These are phyloP conservation scores for Mortierella sp. DNA, from an alignment of 371 early-diverging fungal genomes.

Conservation along the genomic window DNA sequence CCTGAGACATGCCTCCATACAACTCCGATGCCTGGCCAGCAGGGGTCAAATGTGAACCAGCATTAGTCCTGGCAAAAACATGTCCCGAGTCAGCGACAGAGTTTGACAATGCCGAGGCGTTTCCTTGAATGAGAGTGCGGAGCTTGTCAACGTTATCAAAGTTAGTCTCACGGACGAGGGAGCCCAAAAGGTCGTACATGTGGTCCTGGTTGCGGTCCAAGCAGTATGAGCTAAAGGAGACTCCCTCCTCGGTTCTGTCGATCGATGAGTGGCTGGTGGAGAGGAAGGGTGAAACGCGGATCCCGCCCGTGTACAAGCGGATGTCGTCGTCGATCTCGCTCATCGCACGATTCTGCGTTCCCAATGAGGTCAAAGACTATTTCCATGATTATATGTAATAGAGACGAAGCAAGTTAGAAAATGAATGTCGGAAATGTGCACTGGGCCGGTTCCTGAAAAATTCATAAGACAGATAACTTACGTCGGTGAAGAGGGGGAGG, in stretches of 20 bases:
- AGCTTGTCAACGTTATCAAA: slow-evolving; percentile 83
- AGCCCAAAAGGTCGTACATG: slow-evolving; percentile 81
- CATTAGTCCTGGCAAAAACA: slow-evolving; percentile 82
- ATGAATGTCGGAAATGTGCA: not conserved
- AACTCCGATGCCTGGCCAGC: slow-evolving; percentile 69
- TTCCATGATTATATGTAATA: no score
- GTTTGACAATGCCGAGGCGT: slow-evolving; percentile 80
- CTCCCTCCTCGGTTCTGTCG: slow-evolving; percentile 70
- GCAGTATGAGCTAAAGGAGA: slow-evolving; percentile 73
- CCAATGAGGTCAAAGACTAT: slow-evolving; percentile 85
- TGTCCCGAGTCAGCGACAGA: slow-evolving; percentile 91
- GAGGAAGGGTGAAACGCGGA: slow-evolving; percentile 76
- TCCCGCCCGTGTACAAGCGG: slow-evolving; percentile 88
- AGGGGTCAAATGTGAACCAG: slow-evolving; percentile 76
- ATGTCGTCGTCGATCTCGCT: slow-evolving; percentile 92
- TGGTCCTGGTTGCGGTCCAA: slow-evolving; percentile 81
- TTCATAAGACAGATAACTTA: slow-evolving; percentile 45
- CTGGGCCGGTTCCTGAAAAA: not conserved
- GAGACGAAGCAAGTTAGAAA: not conserved
- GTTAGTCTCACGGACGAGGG: slow-evolving; percentile 80
- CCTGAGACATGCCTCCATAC: slow-evolving; percentile 84
- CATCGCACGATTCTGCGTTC: slow-evolving; percentile 82
- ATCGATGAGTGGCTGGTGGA: slow-evolving; percentile 77
- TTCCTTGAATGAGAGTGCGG: slow-evolving; percentile 79
- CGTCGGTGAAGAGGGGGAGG: slow-evolving; percentile 85